Base-by-base conservation (phyloP, 805 yeast species). In the Saccharomycopsis sp. region DNA sequence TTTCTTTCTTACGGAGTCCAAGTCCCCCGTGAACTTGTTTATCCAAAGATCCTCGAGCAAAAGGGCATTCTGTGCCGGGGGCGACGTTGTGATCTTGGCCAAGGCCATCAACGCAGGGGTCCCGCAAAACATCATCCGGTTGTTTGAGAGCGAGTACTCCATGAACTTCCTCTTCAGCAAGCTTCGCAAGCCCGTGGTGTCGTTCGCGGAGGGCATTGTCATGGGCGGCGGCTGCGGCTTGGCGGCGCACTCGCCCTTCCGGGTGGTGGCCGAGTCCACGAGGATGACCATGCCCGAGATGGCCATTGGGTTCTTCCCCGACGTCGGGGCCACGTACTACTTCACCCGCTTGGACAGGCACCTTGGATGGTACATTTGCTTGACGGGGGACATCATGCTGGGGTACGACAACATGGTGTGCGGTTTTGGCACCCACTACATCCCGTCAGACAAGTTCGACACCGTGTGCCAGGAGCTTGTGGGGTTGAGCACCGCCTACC, bases 221-320 rank as follows among this genome's bases (percentile, higher is more conserved):
- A 85, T 92, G 95, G 98, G 97, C 42, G 97, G 97, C 39, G 97
- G 97, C 52, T 94, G 86, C 30, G 97, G 98, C 3, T 64, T 92
- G 34, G 69, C 88, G 1, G 79, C 85, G 30, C 97, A 92, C 61
- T 80, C 85, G 8, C 92, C 96, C 2, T 89, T 88, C 68, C 75
- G 97, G 55, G 66, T 92, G 30, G 94, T 92, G 12, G 83, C 95
- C 30, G 96, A 89, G 53, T 71, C 73, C 53, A 88, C 97, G 10
- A 71, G 78, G 56, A 72, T 88, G 64, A 95, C 97, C 48, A 92
- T 92, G 98, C 97, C 98, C 4, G 97, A 92, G 62, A 81, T 94
- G 69, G 87, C 84, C 54, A 92, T 92, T 58, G 98, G 98, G 1
- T 85, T 88, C 59, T 83, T 85, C 63, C 94, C 95, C 13, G 98